Evolutionary conservation across 805 yeast species (phyloP).

Genomic region (Candida tibetensis): DNA sequence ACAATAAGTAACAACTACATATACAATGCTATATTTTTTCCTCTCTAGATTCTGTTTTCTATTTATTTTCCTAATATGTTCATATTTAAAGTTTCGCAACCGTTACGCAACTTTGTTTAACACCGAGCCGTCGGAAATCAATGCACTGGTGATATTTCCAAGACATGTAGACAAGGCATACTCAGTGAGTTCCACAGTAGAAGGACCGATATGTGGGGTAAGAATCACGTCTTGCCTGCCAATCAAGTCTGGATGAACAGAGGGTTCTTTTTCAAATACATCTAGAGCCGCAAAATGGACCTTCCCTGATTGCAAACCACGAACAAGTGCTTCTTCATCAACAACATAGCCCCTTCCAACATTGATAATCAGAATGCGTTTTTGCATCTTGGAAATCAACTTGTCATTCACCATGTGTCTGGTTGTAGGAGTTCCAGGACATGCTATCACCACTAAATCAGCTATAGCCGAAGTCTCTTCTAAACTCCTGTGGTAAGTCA

Average conservation of each 20-base stretch:
- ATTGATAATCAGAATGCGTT: constrained; percentile 22
- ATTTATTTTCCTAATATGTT: no score
- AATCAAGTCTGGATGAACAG: constrained; percentile 17
- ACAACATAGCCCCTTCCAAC: constrained; percentile 25
- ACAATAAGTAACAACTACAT: no score
- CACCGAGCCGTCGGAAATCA: no score
- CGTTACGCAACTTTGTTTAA: background rate
- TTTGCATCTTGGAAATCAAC: constrained; percentile 13
- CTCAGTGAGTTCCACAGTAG: constrained; percentile 16
- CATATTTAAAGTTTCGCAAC: no score
- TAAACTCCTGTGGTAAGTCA: constrained; percentile 17
- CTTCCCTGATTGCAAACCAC: constrained; percentile 21
- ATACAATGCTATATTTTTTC: no score
- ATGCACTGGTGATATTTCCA: constrained; percentile 19
- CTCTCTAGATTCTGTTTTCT: background rate
- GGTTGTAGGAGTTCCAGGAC: constrained; percentile 25
- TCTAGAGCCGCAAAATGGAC: constrained; percentile 27
- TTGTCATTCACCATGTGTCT: constrained; percentile 16
- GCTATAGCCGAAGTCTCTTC: constrained; percentile 18
- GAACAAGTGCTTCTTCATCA: constrained; percentile 25
- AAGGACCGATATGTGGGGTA: constrained; percentile 27
- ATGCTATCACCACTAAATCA: constrained; percentile 25
- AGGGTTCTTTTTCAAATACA: constrained; percentile 25
- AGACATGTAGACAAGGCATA: constrained; percentile 8
- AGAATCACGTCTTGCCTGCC: constrained; percentile 23